Conservation (phyloP, 202 grass and related monocot genomes). For the Saccharum hybrid region DNA sequence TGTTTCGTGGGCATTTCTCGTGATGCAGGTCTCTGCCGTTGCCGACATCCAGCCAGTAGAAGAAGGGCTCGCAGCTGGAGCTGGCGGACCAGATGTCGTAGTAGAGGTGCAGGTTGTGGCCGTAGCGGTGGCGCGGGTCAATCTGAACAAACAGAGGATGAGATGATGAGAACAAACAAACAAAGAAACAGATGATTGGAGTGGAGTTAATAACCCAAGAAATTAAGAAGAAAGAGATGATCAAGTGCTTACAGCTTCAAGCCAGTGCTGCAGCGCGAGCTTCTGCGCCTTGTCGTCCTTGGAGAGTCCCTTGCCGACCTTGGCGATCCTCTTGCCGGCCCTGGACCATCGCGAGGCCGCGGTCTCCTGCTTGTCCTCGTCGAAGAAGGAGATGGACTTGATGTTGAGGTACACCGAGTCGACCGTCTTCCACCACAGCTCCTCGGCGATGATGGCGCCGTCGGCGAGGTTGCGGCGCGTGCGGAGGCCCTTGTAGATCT, state of each 20-base stretch:
- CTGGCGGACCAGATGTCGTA: conserved; percentile 90
- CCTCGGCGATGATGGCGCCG: conserved; percentile 87
- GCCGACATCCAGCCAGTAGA: conserved; percentile 96
- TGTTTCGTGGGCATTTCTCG: conserved; percentile 69
- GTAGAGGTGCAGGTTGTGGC: conserved; percentile 93
- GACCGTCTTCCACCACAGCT: conserved; percentile 92
- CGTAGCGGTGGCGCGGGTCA: conserved; percentile 94
- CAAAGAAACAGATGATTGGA: too few relatives aligned
- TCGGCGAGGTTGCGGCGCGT: conserved; percentile 87
- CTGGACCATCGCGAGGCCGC: conserved; percentile 82
- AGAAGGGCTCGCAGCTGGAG: conserved; percentile 88
- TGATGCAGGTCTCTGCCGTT: conserved; percentile 65
- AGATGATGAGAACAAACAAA: background rate
- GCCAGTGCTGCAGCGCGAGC: conserved; percentile 91
- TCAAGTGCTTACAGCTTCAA: conserved; percentile 67
- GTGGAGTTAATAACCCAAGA: background rate
- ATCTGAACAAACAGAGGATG: conserved; percentile 48
- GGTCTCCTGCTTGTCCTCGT: conserved; percentile 70
- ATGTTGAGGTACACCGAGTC: conserved; percentile 68
- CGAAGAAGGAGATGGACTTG: conserved; percentile 88
- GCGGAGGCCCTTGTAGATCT: conserved; percentile 87
- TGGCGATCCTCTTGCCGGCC: conserved; percentile 68
- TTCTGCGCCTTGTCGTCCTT: conserved; percentile 96
- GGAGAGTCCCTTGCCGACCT: conserved; percentile 95
- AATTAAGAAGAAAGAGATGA: background rate